Conservation (phyloP, 768 basidiomycete genomes). For the Nidula microcarpa region DNA sequence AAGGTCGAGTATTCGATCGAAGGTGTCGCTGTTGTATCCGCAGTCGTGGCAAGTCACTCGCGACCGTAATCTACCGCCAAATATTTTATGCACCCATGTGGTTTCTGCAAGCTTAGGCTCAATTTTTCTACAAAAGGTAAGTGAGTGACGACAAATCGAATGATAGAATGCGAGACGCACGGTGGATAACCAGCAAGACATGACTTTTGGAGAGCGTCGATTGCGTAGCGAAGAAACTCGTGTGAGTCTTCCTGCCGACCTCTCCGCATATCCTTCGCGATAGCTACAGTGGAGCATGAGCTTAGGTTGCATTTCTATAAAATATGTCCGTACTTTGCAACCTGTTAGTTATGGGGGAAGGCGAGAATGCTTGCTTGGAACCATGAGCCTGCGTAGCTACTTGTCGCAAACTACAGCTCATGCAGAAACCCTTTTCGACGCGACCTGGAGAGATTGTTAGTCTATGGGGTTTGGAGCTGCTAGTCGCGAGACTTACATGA, state of each 20-base stretch:
- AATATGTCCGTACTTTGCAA: conserved; percentile 55
- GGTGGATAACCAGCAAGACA: conserved; percentile 69
- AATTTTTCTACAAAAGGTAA: conserved; percentile 48
- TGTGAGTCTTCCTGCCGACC: conserved; percentile 98
- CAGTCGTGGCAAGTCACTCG: conserved; percentile 86
- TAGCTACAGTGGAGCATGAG: conserved; percentile 43
- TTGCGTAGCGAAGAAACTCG: conserved; percentile 92
- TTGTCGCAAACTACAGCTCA: conserved; percentile 66
- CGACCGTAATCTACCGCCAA: conserved; percentile 89
- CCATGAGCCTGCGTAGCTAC: conserved; percentile 55
- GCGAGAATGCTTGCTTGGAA: conserved; percentile 50
- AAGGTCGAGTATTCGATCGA: conserved; percentile 91
- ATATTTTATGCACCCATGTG: conserved; percentile 92
- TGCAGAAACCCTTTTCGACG: conserved; percentile 64
- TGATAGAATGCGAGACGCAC: conserved; percentile 38
- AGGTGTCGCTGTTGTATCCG: conserved; percentile 88
- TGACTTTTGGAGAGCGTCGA: conserved; percentile 87
- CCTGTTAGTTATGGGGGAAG: conserved; percentile 60
- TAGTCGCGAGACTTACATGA: conserved; percentile 50
- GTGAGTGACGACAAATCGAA: conserved; percentile 2
- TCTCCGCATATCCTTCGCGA: conserved; percentile 86
- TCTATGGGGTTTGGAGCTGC: conserved; percentile 1
- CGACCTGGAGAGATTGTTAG: conserved; percentile 26
- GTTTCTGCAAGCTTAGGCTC: conserved; percentile 74
- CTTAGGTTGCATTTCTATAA: not conserved